Percentiles rank a stretch among this genome's conserved stretches.
Evolutionary conservation across 2,329 filamentous ascomycete species (phyloP).

Genomic region (Colletotrichum lupini): DNA sequence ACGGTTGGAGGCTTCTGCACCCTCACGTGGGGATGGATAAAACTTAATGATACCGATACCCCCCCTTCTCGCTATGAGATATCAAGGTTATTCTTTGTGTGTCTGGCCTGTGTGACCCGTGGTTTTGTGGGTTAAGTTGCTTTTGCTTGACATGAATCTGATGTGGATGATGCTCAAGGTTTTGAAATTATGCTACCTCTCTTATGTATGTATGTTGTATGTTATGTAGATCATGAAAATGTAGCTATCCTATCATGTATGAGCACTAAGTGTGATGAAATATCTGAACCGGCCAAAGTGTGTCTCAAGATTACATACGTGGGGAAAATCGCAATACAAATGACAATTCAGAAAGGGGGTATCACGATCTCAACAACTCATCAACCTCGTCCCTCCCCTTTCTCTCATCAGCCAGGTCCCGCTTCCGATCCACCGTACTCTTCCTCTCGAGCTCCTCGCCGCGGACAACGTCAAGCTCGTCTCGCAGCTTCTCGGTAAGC

Average conservation of each 20-base stretch:
- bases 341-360: background rate
- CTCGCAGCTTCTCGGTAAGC: slow-evolving; percentile 67
- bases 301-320: too few relatives aligned
- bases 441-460: slow-evolving; percentile 23
- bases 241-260: too few relatives aligned
- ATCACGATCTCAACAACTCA: background rate
- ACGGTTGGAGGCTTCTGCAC: background rate
- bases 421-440: slow-evolving; percentile 47
- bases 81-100: background rate
- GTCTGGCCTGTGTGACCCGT: background rate
- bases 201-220: background rate
- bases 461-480: slow-evolving; percentile 56
- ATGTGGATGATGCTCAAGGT: background rate
- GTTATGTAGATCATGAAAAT: background rate
- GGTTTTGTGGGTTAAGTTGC: background rate
- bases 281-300: too few relatives aligned
- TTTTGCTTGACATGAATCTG: background rate
- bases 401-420: slow-evolving; percentile 56
- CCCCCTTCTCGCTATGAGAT: background rate
- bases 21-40: background rate
- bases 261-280: too few relatives aligned
- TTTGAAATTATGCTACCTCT: background rate
- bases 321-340: too few relatives aligned
- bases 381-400: slow-evolving; percentile 32
- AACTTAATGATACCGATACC: slow-evolving; percentile 17